phyloP scores from a whole-genome alignment of 176 grass and related monocot species.

The Zea mays region Zm-B73-REFERENCE-NAM-5.0 NC_050101.1:117846501-117847000 shows the following conservation, averaged over 20 bases:
- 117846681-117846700: slow-evolving; percentile 76
- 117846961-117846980: slow-evolving; percentile 30
- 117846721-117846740: slow-evolving; percentile 79
- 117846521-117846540: slow-evolving; percentile 84
- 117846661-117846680: slow-evolving; percentile 80
- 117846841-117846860: slow-evolving; percentile 46
- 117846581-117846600: slow-evolving; percentile 53
- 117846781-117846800: slow-evolving; percentile 36
- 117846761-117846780: slow-evolving; percentile 37
- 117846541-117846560: slow-evolving; percentile 92
- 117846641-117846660: slow-evolving; percentile 84
- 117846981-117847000: neutral
- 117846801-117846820: slow-evolving; percentile 23
- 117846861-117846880: slow-evolving; percentile 34
- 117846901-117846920: slow-evolving; percentile 59
- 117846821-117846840: slow-evolving; percentile 10
- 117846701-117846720: slow-evolving; percentile 56
- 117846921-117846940: slow-evolving; percentile 49
- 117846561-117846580: slow-evolving; percentile 61
- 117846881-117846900: slow-evolving; percentile 25
- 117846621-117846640: slow-evolving; percentile 71
- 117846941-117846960: slow-evolving; percentile 27
- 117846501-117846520: slow-evolving; percentile 86
- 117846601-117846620: slow-evolving; percentile 64
- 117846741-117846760: slow-evolving; percentile 57